Evolutionary conservation across 148 eudicot species (phyloP).

Genomic region (Vaccinium vitisidaea): DNA sequence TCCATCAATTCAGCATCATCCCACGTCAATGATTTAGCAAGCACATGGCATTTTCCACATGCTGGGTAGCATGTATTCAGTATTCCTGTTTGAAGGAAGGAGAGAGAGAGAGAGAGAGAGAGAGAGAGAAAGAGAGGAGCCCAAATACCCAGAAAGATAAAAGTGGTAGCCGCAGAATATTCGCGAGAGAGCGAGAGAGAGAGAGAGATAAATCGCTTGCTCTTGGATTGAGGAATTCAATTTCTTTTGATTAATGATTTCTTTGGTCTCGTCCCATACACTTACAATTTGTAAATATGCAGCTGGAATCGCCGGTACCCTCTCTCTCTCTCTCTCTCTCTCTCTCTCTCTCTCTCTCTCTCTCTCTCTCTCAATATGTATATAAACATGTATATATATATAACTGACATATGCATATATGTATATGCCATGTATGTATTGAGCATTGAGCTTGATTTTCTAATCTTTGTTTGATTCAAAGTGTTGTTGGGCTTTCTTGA

Average conservation of each 20-base stretch:
- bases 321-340: neutral
- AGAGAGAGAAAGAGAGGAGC: neutral
- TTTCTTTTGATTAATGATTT: constrained; percentile 21
- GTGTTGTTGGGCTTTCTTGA: neutral
- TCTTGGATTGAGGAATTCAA: neutral
- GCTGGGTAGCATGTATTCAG: neutral
- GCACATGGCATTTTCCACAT: neutral
- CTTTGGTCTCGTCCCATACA: constrained; percentile 23
- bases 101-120: constrained; percentile 10
- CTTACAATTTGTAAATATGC: constrained; percentile 43
- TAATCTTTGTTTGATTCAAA: neutral
- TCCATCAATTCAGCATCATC: too few species aligned
- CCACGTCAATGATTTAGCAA: neutral
- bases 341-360: too few species aligned
- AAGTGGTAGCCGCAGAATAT: too few species aligned
- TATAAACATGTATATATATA: neutral
- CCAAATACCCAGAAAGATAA: neutral
- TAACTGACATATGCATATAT: neutral
- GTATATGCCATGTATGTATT: neutral
- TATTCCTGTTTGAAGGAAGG: too few species aligned
- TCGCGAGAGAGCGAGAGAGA: neutral
- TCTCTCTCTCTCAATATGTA: neutral
- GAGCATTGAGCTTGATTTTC: neutral
- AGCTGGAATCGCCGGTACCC: constrained; percentile 71
- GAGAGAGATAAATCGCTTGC: too few species aligned